Percentiles rank a stretch among this genome's conserved stretches.
Conservation (phyloP, 129 eudicot species). For the Chrysanthemum makinoi region DNA sequence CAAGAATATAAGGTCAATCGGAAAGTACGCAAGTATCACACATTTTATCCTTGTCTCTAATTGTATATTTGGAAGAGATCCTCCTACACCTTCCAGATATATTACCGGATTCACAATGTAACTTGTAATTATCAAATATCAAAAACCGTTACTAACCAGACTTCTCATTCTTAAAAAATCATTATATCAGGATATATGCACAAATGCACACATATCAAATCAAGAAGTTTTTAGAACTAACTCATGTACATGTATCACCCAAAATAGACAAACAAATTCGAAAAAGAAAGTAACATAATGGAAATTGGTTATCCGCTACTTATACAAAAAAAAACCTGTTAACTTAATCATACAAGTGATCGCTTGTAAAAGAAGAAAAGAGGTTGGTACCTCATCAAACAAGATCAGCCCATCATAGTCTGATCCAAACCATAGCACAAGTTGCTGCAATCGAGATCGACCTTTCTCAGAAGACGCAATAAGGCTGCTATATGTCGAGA, state of each 20-base stretch:
- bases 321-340: conserved; percentile 6
- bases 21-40: conserved; percentile 14
- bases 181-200: too few relatives aligned
- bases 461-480: conserved; percentile 99
- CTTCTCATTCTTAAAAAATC: too few relatives aligned
- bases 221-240: too few relatives aligned
- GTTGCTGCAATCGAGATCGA: conserved; percentile 90
- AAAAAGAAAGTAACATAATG: neutral
- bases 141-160: too few relatives aligned
- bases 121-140: neutral
- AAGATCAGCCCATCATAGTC: conserved; percentile 81
- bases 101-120: neutral
- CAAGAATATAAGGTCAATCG: conserved; percentile 13
- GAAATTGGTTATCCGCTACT: conserved; percentile 1
- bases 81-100: conserved; percentile 14
- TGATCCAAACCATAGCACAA: conserved; percentile 92
- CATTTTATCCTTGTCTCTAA: conserved; percentile 8
- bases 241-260: neutral
- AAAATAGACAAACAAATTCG: conserved; percentile 1
- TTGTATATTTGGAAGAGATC: conserved; percentile 12
- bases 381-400: conserved; percentile 83
- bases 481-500: conserved; percentile 94
- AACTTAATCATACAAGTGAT: conserved; percentile 7
- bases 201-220: too few relatives aligned
- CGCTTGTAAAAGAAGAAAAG: conserved; percentile 4